Evolutionary conservation across 2,329 filamentous ascomycete species (phyloP), one percentile per base, ranked within the genome.

Genomic region (Cyphellophora attinorum): DNA sequence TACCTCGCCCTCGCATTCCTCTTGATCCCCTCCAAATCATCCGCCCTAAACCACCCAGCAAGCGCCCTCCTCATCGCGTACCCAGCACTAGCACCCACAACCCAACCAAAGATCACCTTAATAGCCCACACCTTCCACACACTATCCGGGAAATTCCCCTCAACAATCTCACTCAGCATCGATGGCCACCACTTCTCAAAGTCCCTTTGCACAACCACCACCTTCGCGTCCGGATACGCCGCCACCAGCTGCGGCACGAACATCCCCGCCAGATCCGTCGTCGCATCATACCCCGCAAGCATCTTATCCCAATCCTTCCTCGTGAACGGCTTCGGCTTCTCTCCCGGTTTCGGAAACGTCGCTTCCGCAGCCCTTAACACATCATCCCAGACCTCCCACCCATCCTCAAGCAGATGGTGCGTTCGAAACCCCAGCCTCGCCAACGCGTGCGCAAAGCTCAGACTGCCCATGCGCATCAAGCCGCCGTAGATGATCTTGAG

Each of bases 381-480:
- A 8, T 8, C 8, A 8, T 25, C 21, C 21, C 21, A 25, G 8
- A 25, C 21, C 8, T 25, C 21, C 21, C 21, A 25, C 8, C 21
- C 21, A n/a, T 25, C 21, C n/a, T 25, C 21, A n/a, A 25, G 21
- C 8, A 25, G 21, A n/a, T 25, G 21, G 21, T 25, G 21, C 12
- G 21, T 13, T 14, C 11, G 19, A 13, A 11, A 5, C 11, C 10
- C 15, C 21, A 18, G 29, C 19, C 12, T 16, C 30, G 6, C 13
- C 13, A 19, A 25, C 16, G 15, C 30, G 33, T 21, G 19, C 15
- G 8, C 32, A 31, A 23, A 35, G 33, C 15, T 30, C 14, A 25
- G 21, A n/a, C 8, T 8, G 21, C 21, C 21, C 21, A 25, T 25
- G 21, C 21, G 21, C 21, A 25, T 25, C 21, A 25, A n/a, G 21